Conservation (phyloP, 306 rosid genomes). For the Carpinus viminea region DNA sequence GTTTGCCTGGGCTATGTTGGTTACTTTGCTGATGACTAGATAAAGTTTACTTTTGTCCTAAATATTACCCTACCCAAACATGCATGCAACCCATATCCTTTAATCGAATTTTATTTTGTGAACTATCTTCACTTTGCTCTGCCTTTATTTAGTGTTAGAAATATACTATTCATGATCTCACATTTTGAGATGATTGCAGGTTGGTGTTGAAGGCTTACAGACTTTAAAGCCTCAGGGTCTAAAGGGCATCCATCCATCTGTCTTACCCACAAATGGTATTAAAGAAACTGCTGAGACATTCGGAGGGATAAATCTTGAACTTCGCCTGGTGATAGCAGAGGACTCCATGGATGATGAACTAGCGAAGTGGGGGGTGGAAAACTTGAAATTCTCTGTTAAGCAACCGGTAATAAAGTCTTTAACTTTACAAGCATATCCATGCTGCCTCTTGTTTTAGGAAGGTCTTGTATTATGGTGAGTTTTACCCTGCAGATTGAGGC, state of each 20-base stretch:
- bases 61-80: neutral
- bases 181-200: slow-evolving; percentile 45
- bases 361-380: slow-evolving; percentile 76
- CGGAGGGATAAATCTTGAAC: slow-evolving; percentile 79
- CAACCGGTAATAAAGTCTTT: slow-evolving; percentile 67
- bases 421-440: slow-evolving; percentile 14
- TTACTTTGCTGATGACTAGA: slow-evolving; percentile 7
- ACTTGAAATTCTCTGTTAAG: slow-evolving; percentile 72
- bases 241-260: slow-evolving; percentile 39
- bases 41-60: neutral
- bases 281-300: slow-evolving; percentile 47
- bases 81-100: neutral
- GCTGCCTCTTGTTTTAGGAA: slow-evolving; percentile 11
- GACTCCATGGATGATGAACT: slow-evolving; percentile 55
- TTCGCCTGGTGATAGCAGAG: slow-evolving; percentile 58
- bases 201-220: slow-evolving; percentile 82
- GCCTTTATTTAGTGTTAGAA: slow-evolving; percentile 10
- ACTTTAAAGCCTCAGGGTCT: slow-evolving; percentile 68
- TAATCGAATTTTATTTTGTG: slow-evolving; percentile 13
- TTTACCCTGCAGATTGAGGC: slow-evolving; percentile 72
- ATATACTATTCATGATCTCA: slow-evolving; percentile 24
- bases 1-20: slow-evolving; percentile 9
- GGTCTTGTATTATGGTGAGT: slow-evolving; percentile 26
- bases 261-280: slow-evolving; percentile 51
- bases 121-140: slow-evolving; percentile 11